Conservation (phyloP, 1,139 yeast species). For the Taphrina flavorubra region DNA sequence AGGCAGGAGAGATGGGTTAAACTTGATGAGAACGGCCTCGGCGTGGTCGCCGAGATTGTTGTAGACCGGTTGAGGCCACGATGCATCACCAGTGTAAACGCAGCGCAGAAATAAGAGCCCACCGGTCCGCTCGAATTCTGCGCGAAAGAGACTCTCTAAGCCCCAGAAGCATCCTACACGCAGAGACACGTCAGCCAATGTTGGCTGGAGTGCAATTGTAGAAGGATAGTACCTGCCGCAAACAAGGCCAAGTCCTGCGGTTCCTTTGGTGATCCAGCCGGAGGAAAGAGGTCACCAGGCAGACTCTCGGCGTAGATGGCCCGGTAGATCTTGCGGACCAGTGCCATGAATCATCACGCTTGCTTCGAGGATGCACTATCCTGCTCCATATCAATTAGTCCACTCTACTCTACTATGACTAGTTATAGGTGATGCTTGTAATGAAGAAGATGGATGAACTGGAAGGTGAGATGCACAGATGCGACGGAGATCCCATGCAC, state of each 20-base stretch:
- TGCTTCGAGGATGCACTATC: too few species aligned
- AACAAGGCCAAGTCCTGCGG: slow-evolving; percentile 3
- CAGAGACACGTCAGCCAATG: not conserved
- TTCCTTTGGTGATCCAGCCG: not conserved
- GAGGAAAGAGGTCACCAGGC: not conserved
- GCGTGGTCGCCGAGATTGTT: slow-evolving; percentile 14
- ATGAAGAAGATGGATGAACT: too few species aligned
- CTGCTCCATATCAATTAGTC: too few species aligned
- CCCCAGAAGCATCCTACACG: slow-evolving; percentile 31
- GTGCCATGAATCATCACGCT: slow-evolving; percentile 7
- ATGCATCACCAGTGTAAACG: slow-evolving; percentile 19
- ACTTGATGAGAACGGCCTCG: slow-evolving; percentile 26
- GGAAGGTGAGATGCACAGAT: not conserved
- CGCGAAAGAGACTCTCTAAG: slow-evolving; percentile 3
- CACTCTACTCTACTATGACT: too few species aligned
- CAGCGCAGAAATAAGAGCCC: not conserved
- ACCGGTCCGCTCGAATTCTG: not conserved
- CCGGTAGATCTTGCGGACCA: slow-evolving; percentile 8
- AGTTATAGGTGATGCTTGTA: too few species aligned
- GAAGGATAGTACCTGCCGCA: not conserved
- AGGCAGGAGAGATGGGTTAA: not conserved
- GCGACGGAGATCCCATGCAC: not conserved
- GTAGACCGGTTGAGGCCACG: slow-evolving; percentile 10
- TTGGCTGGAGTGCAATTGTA: not conserved
- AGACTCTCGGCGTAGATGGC: not conserved